Base-by-base conservation (phyloP, 2,329 filamentous ascomycete genomes). In the Colletotrichum chrysophilum region DNA sequence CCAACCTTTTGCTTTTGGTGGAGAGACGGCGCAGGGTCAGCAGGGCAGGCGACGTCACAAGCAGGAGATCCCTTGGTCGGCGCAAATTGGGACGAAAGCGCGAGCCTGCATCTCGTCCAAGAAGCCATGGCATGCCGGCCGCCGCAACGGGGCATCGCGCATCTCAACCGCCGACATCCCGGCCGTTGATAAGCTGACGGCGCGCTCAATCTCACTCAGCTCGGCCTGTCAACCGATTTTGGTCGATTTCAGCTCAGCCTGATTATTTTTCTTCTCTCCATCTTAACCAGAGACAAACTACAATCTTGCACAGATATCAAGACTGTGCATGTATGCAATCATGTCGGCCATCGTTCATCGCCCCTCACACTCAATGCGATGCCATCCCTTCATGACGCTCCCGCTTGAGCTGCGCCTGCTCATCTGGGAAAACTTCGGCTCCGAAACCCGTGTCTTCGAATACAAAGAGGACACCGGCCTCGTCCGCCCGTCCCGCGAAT, bases 351-450 rank as follows among this genome's bases (percentile, higher is more conserved):
- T 10, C 28, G 30, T 21, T 26, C 61, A 18, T n/a, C 61, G 16
- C 5, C n/a, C 62, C 4, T 24, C 32, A 12, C 24, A n/a, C 12
- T 30, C 38, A 5, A 18, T 28, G 61, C n/a, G 24, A 38, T 26
- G 34, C 10, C 72, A 75, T 32, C 73, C 73, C 16, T 73, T 75
- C 56, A n/a, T 16, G 64, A 28, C 56, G 14, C 73, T 75, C 43
- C 73, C 73, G 12, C 64, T 75, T 38, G 73, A 75, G 28, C 56
- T 75, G 30, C 73, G 73, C 16, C 73, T 75, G 16, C 70, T 75
- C 32, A 68, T 75, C 8, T 75, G 73, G 73, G 73, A 75, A 18
- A 16, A 24, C 2, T 30, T 73, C 21, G 70, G 64, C 38, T 26
- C 38, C 5, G 56, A 73, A 9, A 34, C 73, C 30, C 55, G 73